Evolutionary conservation across 208 protist species (phyloP), one percentile per base, ranked within the genome.

Genomic region (Trypanosoma mega): DNA sequence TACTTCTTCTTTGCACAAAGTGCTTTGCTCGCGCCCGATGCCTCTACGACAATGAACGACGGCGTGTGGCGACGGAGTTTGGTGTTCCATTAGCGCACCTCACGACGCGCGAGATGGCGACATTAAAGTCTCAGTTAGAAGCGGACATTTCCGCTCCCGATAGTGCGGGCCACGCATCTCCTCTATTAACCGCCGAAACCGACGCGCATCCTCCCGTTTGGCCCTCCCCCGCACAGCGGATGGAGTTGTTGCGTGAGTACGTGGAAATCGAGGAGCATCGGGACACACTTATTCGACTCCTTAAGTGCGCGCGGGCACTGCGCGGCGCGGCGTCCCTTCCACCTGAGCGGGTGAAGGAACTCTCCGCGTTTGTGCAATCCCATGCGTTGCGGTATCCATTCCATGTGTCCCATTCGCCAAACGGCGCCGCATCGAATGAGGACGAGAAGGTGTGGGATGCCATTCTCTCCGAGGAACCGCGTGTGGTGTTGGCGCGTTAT

Each of bases 231-330:
- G 31, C 50, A 0, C 52, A 76, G 3, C 55, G 45, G 26, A 30
- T 73, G 31, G 56, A 68, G 27, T 64, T 58, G 30, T 78, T 70
- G 63, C 18, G 59, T 46, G 76, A 74, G 33, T 87, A 61, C 24
- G 55, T 68, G 34, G 58, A 63, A 6, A 53, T 87, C 31, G 58
- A 72, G 41, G 30, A 49, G 30, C 73, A 80, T 46, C 52, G 76
- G 6, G 69, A 78, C 27, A 54, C 61, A 9, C 34, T 87, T 27
- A 41, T 83, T 2, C 60, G 44, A 34, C 60, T 82, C 7, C 69
- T 87, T 52, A 75, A 69, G 52, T 87, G 76, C 41, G 80, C 80
- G 29, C 82, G 82, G 41, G 76, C 71, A 1, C 47, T 85, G n/a
- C 63, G 52, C 43, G 23, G 46, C 33, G 66, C 76, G 21, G 46